These are phyloP conservation scores for Botrytis byssoidea DNA, from an alignment of 2,329 filamentous ascomycete species.

Conservation along the genomic window DNA sequence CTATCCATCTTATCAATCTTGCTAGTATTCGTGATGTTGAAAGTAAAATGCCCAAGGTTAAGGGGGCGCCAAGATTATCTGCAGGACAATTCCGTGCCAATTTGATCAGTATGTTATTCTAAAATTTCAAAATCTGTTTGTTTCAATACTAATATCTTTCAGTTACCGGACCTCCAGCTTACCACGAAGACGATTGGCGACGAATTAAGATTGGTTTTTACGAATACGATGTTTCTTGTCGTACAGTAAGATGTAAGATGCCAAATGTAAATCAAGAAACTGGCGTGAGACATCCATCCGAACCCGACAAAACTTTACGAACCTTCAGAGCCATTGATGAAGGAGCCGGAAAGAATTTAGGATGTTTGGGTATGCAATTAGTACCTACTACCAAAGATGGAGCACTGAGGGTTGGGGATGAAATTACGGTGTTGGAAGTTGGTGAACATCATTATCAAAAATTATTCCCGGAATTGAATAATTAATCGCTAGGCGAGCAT, in stretches of 20 bases:
- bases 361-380: slow-evolving; percentile 66
- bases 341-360: slow-evolving; percentile 52
- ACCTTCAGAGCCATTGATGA: slow-evolving; percentile 59
- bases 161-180: slow-evolving; percentile 59
- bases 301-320: slow-evolving; percentile 60
- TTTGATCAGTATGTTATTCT: slow-evolving; percentile 49
- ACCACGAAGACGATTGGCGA: slow-evolving; percentile 71
- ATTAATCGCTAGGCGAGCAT: not conserved
- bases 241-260: slow-evolving; percentile 68
- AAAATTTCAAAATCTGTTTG: not conserved
- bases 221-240: slow-evolving; percentile 60
- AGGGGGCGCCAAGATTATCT: slow-evolving; percentile 51
- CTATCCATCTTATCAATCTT: slow-evolving; percentile 66
- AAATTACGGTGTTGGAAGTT: slow-evolving; percentile 23
- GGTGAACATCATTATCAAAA: slow-evolving; percentile 22
- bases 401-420: slow-evolving; percentile 23
- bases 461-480: slow-evolving; percentile 17
- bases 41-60: slow-evolving; percentile 49
- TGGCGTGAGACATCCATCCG: slow-evolving; percentile 40
- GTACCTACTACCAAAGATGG: slow-evolving; percentile 51
- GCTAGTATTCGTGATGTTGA: slow-evolving; percentile 62
- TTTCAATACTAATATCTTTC: not conserved
- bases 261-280: slow-evolving; percentile 64
- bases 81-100: slow-evolving; percentile 68
- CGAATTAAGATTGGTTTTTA: slow-evolving; percentile 52